A percentile compares a stretch with the other conserved stretches of the same genome.
Conservation (phyloP, 805 yeast genomes). For the Metschnikowia cubensis region DNA sequence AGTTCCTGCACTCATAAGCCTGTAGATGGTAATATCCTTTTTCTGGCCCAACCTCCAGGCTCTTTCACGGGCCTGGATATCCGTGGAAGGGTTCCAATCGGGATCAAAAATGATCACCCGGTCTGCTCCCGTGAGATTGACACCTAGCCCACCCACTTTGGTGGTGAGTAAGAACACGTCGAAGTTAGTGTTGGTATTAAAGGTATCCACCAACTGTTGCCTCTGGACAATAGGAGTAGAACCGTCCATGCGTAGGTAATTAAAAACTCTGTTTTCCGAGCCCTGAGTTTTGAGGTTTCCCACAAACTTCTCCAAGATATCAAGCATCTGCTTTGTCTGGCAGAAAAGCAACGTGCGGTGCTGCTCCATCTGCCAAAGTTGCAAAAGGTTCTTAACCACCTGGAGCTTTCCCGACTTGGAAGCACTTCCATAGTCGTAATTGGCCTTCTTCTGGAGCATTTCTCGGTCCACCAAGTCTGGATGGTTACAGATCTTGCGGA, state of each 20-base stretch:
- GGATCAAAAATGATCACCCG: constrained; percentile 94
- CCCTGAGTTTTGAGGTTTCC: constrained; percentile 21
- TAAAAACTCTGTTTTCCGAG: constrained; percentile 22
- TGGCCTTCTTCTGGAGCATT: constrained; percentile 28
- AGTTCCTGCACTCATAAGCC: constrained; percentile 91
- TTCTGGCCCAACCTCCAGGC: constrained; percentile 98
- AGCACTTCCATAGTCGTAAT: constrained; percentile 51
- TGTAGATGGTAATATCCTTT: constrained; percentile 82
- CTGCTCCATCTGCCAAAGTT: constrained; percentile 71
- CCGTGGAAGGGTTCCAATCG: constrained; percentile 98
- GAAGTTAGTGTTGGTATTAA: constrained; percentile 58
- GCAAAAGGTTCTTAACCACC: constrained; percentile 71
- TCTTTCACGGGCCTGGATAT: constrained; percentile 91
- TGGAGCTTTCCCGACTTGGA: constrained; percentile 83
- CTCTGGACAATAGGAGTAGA: constrained; percentile 74
- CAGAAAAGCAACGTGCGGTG: constrained; percentile 84
- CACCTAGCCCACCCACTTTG: constrained; percentile 94
- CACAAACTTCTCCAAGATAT: constrained; percentile 72
- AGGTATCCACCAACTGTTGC: constrained; percentile 75
- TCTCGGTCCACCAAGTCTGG: constrained; percentile 73
- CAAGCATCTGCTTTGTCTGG: constrained; percentile 92
- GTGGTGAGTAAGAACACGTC: constrained; percentile 82
- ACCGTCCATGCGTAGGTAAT: constrained; percentile 89
- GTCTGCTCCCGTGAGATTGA: constrained; percentile 91
- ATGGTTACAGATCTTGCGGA: constrained; percentile 93